Evolutionary conservation across 2,329 filamentous ascomycete genomes (phyloP), one percentile per base, ranked within the genome.

Genomic region (Neodidymelliopsis sp.): DNA sequence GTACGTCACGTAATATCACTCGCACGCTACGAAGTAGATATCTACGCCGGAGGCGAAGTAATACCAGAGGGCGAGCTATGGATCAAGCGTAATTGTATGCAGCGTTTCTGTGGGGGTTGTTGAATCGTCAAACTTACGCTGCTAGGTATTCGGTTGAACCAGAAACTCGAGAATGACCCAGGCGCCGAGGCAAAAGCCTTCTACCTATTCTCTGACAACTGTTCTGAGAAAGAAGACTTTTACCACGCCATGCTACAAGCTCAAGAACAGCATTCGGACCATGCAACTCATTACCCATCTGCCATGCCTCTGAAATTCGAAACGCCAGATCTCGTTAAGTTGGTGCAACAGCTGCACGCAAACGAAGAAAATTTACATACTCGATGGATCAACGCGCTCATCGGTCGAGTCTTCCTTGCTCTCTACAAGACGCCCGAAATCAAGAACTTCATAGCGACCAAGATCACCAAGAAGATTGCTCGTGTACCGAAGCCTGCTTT

Each of bases 161-260:
- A 90, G 60, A 87, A 83, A 63, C 70, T 75, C 24, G 79, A 81
- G 23, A 77, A 78, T 13, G 77, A 80, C 77, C 19, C 75, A 77
- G 19, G 48, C 20, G 80, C 83, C 3, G 84, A 86, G 55, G 86
- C 90, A 6, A 92, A 90, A 60, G 91, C 94, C 0, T 97, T 97
- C 75, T 97, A 87, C 67, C 79, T 99, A 4, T 99, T 97, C 73
- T 95, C 90, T 0, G 91, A 97, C 59, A 96, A 95, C 65, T 90
- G 90, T 70, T 96, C 92, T 0, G 91, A 94, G 35, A 99, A 99
- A 72, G 94, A 99, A 73, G 94, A 99, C 70, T 97, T 99, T 74
- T 99, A 99, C 72, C 93, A 96, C 73, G 89, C 93, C 10, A 79
- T 99, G 60, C 79, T 99, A 28, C 86, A 87, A 62, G 95, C 92